These are phyloP conservation scores for Irpex sp. DNA, from an alignment of 1,284 basidiomycete species.

Conservation along the genomic window DNA sequence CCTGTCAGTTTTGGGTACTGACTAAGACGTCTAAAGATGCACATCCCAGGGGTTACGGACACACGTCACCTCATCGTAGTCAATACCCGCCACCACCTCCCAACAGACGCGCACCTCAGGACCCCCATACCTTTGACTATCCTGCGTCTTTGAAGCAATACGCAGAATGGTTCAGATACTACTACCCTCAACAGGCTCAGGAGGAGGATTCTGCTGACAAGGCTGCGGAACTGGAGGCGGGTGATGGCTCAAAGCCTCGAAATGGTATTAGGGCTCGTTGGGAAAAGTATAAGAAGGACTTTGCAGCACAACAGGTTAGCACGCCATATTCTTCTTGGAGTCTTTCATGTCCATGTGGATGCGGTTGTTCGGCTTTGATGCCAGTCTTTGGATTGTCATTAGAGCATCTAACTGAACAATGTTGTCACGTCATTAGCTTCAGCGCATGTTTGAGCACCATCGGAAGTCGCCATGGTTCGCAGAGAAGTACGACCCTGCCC, in stretches of 20 bases:
- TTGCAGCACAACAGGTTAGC: conserved; percentile 78
- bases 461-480: conserved; percentile 90
- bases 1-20: conserved; percentile 4
- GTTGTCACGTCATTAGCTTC: conserved; percentile 59
- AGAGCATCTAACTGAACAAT: conserved; percentile 19
- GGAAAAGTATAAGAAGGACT: conserved; percentile 91
- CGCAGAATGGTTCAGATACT: conserved; percentile 86
- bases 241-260: conserved; percentile 72
- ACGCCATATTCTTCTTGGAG: conserved; percentile 10
- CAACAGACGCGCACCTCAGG: conserved; percentile 61
- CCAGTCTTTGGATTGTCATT: background rate
- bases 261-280: conserved; percentile 78
- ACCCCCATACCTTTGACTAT: conserved; percentile 82
- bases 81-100: conserved; percentile 42
- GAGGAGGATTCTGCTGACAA: conserved; percentile 81
- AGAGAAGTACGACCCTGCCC: conserved; percentile 84
- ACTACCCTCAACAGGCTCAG: conserved; percentile 69
- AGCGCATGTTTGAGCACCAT: conserved; percentile 90
- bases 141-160: conserved; percentile 81
- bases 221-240: conserved; percentile 75
- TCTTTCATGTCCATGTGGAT: background rate
- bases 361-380: background rate
- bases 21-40: conserved; percentile 40
- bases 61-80: conserved; percentile 53
- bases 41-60: conserved; percentile 58